Conservation (phyloP, 1,139 yeast genomes). For the Sugiyamaella neomexicana region DNA sequence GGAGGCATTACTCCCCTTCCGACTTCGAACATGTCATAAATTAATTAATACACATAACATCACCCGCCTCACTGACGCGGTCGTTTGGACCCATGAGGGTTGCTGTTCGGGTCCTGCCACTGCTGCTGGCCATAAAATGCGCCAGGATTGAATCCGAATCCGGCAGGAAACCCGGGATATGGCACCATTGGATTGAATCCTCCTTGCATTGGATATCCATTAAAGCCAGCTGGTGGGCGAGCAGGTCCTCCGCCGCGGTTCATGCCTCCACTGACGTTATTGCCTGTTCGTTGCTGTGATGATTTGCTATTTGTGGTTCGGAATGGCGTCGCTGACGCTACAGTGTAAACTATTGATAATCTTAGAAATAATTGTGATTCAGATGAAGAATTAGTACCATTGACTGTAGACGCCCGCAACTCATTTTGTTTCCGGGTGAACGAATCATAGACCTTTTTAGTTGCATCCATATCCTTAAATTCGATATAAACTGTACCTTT, state of each 20-base stretch:
- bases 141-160: constrained; percentile 12
- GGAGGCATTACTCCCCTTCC: not conserved
- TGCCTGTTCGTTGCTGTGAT: not conserved
- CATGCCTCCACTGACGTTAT: constrained; percentile 2
- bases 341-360: constrained; percentile 7
- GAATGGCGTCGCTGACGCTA: constrained; percentile 9
- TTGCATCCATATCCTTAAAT: constrained; percentile 21
- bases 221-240: constrained; percentile 2
- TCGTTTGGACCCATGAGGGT: constrained; percentile 19
- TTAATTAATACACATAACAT: not conserved
- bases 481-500: constrained; percentile 34
- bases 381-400: not conserved
- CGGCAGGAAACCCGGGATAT: constrained; percentile 10
- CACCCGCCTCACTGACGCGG: constrained; percentile 7
- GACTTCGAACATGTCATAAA: not conserved
- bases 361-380: not conserved
- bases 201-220: constrained; percentile 3
- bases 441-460: constrained; percentile 20
- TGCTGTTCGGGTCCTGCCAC: constrained; percentile 9
- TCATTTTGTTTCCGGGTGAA: not conserved
- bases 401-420: not conserved
- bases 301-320: not conserved
- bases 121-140: constrained; percentile 12
- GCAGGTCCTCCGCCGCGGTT: constrained; percentile 1
- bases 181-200: constrained; percentile 15